Evolutionary conservation across 176 grass and related monocot genomes (phyloP).

Genomic region (Paspalum vaginatum): DNA sequence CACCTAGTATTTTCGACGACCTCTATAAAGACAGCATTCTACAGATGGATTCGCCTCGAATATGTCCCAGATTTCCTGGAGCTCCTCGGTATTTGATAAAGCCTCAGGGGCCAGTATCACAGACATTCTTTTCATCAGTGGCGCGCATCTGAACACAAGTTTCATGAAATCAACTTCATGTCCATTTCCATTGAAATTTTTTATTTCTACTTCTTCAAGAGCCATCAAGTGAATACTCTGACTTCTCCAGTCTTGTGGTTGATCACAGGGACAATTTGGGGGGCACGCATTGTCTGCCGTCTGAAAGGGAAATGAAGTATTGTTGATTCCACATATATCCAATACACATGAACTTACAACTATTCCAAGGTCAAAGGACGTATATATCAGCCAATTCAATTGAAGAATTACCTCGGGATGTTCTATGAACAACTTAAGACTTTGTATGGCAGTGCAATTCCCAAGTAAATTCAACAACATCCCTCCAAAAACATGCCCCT

Average conservation of each 20-base stretch:
- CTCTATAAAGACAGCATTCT: background rate
- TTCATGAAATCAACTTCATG: constrained; percentile 25
- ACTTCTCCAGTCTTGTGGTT: background rate
- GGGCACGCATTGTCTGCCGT: background rate
- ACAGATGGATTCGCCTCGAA: constrained; percentile 12
- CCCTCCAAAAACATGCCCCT: background rate
- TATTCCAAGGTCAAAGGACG: background rate
- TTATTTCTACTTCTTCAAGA: constrained; percentile 19
- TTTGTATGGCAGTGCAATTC: background rate
- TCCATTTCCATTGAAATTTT: background rate
- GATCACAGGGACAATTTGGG: background rate
- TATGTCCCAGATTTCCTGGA: background rate
- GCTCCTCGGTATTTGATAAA: background rate
- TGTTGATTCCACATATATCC: background rate
- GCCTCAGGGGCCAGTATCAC: background rate
- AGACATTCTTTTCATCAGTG: constrained; percentile 13
- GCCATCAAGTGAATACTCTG: background rate
- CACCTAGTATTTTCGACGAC: too few species aligned
- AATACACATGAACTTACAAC: too few species aligned
- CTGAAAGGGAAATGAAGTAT: background rate
- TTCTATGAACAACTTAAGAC: background rate
- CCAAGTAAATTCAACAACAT: background rate
- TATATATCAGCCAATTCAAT: background rate
- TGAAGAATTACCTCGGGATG: background rate
- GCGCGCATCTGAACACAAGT: constrained; percentile 22